Evolutionary conservation across 1,284 basidiomycete genomes (phyloP).

Genomic region (Apiotrichum brassicae): DNA sequence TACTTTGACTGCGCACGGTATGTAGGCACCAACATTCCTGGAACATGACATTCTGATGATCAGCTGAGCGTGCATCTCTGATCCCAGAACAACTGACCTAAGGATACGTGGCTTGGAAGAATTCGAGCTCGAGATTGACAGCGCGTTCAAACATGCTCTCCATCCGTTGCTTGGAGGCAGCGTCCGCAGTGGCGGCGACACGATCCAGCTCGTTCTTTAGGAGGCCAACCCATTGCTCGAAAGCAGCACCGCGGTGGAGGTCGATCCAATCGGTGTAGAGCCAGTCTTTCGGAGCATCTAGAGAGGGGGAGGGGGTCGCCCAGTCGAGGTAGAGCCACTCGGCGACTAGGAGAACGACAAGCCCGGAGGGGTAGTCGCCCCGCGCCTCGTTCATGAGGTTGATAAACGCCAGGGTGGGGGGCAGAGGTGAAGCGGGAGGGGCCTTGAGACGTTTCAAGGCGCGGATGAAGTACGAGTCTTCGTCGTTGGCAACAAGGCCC

Average conservation of each 20-base stretch:
- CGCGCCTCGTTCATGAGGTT: constrained; percentile 10
- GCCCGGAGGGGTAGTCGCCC: constrained; percentile 6
- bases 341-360: constrained; percentile 16
- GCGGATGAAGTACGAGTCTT: constrained; percentile 17
- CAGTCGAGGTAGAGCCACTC: constrained; percentile 23
- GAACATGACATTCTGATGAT: no score
- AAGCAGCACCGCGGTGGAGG: constrained; percentile 13
- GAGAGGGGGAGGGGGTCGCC: neutral
- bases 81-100: no score
- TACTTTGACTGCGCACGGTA: no score
- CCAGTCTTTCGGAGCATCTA: constrained; percentile 6
- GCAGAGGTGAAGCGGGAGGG: neutral
- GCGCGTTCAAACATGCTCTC: constrained; percentile 9
- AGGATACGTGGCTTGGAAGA: constrained; percentile 12
- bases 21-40: no score
- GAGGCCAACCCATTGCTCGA: constrained; percentile 13
- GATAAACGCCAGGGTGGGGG: constrained; percentile 5
- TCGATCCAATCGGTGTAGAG: constrained; percentile 19
- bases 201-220: constrained; percentile 12
- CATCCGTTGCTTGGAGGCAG: neutral
- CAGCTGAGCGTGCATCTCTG: no score
- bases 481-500: constrained; percentile 14
- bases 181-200: constrained; percentile 2
- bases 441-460: constrained; percentile 8
- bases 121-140: constrained; percentile 11